These are phyloP conservation scores for Nepenthes gracilis DNA, from an alignment of 148 eudicot genomes.

Conservation along the genomic window DNA sequence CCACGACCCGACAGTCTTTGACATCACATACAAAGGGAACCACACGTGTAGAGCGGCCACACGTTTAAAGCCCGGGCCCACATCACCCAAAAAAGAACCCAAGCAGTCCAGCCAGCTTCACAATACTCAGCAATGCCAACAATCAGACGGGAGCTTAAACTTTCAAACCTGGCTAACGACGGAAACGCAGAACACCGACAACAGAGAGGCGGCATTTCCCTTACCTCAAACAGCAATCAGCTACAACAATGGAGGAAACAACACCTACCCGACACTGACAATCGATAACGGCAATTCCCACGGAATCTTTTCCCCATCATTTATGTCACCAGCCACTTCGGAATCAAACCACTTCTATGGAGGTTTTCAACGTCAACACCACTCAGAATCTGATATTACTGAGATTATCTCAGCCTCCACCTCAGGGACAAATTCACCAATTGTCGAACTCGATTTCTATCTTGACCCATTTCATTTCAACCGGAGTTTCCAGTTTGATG, in stretches of 20 bases:
- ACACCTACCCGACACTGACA: conserved; percentile 16
- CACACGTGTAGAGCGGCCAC: background rate
- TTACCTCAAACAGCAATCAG: conserved; percentile 25
- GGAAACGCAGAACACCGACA: conserved; percentile 24
- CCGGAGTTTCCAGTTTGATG: conserved; percentile 36
- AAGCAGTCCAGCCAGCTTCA: background rate
- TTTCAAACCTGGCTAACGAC: conserved; percentile 37
- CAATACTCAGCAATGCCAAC: conserved; percentile 16
- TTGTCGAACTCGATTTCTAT: conserved; percentile 40
- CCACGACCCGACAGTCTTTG: background rate
- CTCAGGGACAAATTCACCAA: conserved; percentile 69
- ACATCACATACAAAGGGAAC: background rate
- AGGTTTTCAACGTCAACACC: conserved; percentile 10
- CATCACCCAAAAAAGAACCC: background rate
- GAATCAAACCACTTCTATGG: conserved; percentile 46
- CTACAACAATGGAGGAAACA: conserved; percentile 14
- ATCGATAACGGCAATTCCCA: conserved; percentile 14
- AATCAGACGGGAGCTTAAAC: conserved; percentile 23
- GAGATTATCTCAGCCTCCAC: conserved; percentile 54
- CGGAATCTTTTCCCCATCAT: conserved; percentile 24
- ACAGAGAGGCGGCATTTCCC: conserved; percentile 25
- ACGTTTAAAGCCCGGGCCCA: background rate
- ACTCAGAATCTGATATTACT: conserved; percentile 36
- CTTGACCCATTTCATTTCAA: conserved; percentile 32
- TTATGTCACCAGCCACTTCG: conserved; percentile 48